These are phyloP conservation scores for Sclerotinia subarctica DNA, from an alignment of 2,329 filamentous ascomycete species.

Conservation along the genomic window DNA sequence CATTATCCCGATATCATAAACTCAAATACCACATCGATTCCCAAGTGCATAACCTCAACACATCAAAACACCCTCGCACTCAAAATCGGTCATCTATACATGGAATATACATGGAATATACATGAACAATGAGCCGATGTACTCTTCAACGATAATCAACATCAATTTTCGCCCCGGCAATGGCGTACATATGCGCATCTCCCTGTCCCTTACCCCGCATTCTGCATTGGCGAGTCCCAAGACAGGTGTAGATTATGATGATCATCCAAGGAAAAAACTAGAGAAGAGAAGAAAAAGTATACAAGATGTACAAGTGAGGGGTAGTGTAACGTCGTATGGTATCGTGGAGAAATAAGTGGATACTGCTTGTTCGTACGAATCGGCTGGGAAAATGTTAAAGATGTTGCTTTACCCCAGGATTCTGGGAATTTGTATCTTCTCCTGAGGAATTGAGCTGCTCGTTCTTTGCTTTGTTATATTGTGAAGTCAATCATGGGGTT, in stretches of 20 bases:
- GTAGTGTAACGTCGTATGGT: conserved; percentile 17
- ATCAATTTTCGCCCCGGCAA: not conserved
- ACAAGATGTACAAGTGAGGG: conserved; percentile 11
- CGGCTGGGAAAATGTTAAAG: not conserved
- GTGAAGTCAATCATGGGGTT: not conserved
- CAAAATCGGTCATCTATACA: not conserved
- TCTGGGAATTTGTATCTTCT: not conserved
- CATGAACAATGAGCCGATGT: not conserved
- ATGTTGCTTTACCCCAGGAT: not conserved
- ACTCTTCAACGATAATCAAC: not conserved
- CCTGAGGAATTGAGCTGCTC: not conserved
- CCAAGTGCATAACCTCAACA: not conserved
- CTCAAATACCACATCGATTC: not conserved
- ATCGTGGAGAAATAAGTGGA: conserved; percentile 5
- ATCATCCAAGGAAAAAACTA: not conserved
- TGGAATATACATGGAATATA: not conserved
- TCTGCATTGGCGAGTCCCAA: not conserved
- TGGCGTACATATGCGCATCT: conserved; percentile 6
- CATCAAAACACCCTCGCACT: not conserved
- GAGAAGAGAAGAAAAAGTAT: not conserved
- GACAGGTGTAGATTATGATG: conserved; percentile 1
- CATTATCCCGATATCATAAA: not conserved
- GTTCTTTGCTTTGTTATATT: not conserved
- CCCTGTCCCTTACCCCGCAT: conserved; percentile 10
- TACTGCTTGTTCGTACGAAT: not conserved